Base-by-base conservation (phyloP, 2,329 filamentous ascomycete genomes). In the Cercospora citrullina region DNA sequence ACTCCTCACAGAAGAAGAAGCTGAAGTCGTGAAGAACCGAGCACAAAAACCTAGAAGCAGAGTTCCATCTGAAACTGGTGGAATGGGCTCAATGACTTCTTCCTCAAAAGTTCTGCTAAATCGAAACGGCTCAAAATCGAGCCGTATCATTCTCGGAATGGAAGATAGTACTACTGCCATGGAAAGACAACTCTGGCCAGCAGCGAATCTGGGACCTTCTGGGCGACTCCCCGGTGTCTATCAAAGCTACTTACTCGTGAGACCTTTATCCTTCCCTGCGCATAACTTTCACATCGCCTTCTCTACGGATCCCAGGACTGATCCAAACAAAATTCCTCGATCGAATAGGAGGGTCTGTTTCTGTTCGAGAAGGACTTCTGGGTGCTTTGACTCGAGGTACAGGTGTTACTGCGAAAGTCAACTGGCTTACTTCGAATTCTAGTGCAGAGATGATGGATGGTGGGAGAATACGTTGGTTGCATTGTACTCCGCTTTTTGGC, bases 281-380 rank as follows among this genome's bases (percentile, higher is more conserved):
- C 1, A 87, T 92, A 62, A 84, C 91, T 0, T 92, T 92, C 75
- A 89, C 89, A 2, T 90, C 88, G 1, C 89, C 89, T 0, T 86
- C 87, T 1, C 84, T 91, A 30, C 86, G 89, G 2, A 85, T 91
- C 0, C 89, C 89, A 0, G 89, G 89, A 0, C 89, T 91, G 60
- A 80, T 91, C 0, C 81, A 83, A 69, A 80, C 79, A 10, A 79
- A 80, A 61, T 78, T 83, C 63, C 75, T 83, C 36, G 79, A 80
- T 23, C 80, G 81, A 57, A 76, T 83, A n/a, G 80, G 78, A 28
- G 81, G 81, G 5, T 76, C 80, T 0, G 58, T 72, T 14, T 73
- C 76, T 12, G 76, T 82, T 1, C 76, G 80, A 21, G 76, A 77
- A 60, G 80, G 78, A 14, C 74, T 83, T 16, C 70, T 76, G 7